phyloP scores from a whole-genome alignment of 148 eudicot species.

The Chenopodium quinoa region DNA sequence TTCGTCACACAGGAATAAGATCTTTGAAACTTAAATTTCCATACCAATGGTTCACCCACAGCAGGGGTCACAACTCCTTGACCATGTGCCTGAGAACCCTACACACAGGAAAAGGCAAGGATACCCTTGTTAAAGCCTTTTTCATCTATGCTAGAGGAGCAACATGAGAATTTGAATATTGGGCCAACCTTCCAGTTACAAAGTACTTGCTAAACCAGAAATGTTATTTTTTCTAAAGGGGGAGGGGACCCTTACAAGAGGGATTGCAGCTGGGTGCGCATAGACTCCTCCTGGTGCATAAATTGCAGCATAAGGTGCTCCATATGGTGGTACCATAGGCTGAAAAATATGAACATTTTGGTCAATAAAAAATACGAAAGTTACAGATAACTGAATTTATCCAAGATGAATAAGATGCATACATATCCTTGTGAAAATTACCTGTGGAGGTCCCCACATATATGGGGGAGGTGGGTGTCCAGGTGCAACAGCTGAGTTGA shows the following conservation, averaged over 20 bases:
- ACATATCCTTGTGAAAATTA: slow-evolving; percentile 21
- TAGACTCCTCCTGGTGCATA: slow-evolving; percentile 94
- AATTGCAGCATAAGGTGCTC: slow-evolving; percentile 83
- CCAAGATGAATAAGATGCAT: background rate
- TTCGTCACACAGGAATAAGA: background rate
- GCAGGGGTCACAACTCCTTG: slow-evolving; percentile 30
- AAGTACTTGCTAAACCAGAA: background rate
- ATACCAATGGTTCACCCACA: slow-evolving; percentile 33
- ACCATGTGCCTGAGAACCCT: slow-evolving; percentile 38
- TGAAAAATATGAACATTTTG: slow-evolving; percentile 26
- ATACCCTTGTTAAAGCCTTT: slow-evolving; percentile 5
- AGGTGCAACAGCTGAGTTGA: slow-evolving; percentile 68
- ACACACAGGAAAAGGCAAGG: slow-evolving; percentile 9
- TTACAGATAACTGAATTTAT: background rate
- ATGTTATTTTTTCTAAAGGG: background rate
- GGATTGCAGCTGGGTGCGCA: slow-evolving; percentile 69
- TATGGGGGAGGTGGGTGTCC: slow-evolving; percentile 80
- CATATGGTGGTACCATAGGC: slow-evolving; percentile 97
- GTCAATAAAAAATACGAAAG: background rate
- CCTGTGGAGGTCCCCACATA: slow-evolving; percentile 98
- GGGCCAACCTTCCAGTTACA: background rate
- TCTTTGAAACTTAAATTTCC: background rate
- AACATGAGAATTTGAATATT: background rate
- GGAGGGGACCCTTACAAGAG: slow-evolving; percentile 50
- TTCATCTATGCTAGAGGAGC: background rate